A percentile compares a stretch with the other conserved stretches of the same genome.
Conservation (phyloP, 768 basidiomycete species). For the Termitomyces sp. region DNA sequence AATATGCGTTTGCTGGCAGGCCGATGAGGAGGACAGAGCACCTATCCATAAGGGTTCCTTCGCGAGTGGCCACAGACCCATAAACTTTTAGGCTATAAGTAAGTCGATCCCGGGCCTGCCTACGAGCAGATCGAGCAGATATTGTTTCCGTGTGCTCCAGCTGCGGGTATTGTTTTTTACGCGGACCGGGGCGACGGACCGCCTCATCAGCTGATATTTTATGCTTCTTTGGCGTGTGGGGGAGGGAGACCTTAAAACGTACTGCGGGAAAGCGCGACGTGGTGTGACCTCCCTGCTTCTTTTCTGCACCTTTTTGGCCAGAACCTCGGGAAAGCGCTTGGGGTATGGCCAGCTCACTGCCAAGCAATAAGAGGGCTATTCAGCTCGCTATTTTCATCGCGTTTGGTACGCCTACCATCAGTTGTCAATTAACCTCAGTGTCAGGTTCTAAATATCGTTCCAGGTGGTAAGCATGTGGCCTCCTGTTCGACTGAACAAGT, state of each 20-base stretch:
- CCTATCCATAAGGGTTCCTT: not conserved
- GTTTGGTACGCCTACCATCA: conserved; percentile 48
- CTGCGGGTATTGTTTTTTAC: not conserved
- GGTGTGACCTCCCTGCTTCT: conserved; percentile 17
- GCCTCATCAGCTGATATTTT: conserved; percentile 16
- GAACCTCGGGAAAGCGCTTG: not conserved
- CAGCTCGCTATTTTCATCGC: conserved; percentile 68
- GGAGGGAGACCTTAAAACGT: conserved; percentile 12
- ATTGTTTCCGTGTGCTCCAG: not conserved
- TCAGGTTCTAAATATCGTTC: not conserved
- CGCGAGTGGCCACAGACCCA: not conserved
- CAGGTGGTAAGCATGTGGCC: conserved; percentile 15
- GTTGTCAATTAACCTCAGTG: not conserved
- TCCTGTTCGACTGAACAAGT: not conserved
- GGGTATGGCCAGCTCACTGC: conserved; percentile 38
- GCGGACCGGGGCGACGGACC: conserved; percentile 19
- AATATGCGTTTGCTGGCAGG: not conserved
- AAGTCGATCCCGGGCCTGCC: not conserved
- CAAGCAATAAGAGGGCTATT: conserved; percentile 62
- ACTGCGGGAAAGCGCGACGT: not conserved
- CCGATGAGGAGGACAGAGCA: not conserved
- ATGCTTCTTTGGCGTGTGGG: conserved; percentile 8
- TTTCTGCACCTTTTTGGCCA: conserved; percentile 15
- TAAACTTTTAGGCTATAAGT: not conserved
- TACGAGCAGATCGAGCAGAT: not conserved